Conservation (phyloP, 2,329 filamentous ascomycete genomes). For the Xylariaceae sp. region DNA sequence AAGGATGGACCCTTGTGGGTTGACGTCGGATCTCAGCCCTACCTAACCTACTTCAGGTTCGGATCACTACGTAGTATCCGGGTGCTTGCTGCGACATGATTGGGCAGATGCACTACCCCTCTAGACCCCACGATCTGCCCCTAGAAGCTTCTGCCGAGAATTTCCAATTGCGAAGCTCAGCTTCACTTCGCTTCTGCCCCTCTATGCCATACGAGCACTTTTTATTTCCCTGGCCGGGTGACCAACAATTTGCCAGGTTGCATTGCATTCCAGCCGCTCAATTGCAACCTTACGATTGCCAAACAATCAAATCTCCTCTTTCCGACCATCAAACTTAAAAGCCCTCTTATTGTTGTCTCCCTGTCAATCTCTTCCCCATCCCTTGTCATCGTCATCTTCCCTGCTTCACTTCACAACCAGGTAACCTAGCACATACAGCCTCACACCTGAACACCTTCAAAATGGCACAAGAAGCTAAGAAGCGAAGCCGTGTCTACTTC, state of each 20-base stretch:
- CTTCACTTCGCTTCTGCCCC: conserved; percentile 11
- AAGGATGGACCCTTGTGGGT: no score
- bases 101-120: not conserved
- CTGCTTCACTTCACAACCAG: no score
- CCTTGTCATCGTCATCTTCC: no score
- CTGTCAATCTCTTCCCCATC: not conserved
- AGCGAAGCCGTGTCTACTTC: conserved; percentile 85
- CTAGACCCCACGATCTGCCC: not conserved
- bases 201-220: no score
- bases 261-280: not conserved
- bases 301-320: not conserved
- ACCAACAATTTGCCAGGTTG: no score
- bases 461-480: conserved; percentile 47
- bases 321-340: not conserved
- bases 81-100: not conserved
- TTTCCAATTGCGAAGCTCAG: not conserved
- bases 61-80: no score
- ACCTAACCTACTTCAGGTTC: no score
- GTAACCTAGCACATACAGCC: no score
- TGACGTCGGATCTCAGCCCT: no score
- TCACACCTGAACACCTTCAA: conserved; percentile 8
- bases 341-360: not conserved
- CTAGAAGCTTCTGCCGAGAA: conserved; percentile 26
- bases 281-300: not conserved
- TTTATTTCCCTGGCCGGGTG: not conserved